Evolutionary conservation across 768 basidiomycete species (phyloP), one percentile per base, ranked within the genome.

Genomic region (Polyporus arcularius): DNA sequence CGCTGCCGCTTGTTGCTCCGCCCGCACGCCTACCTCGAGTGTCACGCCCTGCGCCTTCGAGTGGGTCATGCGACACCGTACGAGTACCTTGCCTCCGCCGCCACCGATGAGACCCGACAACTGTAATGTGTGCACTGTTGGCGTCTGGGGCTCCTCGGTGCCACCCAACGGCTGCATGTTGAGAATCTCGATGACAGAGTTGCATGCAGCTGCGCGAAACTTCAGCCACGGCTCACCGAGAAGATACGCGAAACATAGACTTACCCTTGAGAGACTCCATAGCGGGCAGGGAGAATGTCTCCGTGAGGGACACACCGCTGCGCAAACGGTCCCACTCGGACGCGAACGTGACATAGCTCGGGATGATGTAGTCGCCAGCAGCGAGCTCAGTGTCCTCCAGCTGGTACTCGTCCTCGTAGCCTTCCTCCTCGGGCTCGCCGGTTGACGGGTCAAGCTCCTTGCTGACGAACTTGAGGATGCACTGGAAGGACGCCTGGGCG

Each of bases 361-460:
- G 96, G 42, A 96, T 79, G 70, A 99, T 92, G 74, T 96, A 99
- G 78, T 98, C 96, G 2, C 89, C 91, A 11, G 93, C 96, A 60
- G 89, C 88, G 55, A 99, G 80, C 72, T 98, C 97, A 58, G 97
- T 85, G 62, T 98, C 97, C 74, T 99, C 97, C 45, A 98, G 79
- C 74, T 94, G 92, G 75, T 99, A 99, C 75, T 98, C 96, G 77
- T 98, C 97, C 71, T 95, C 92, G 74, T 98, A 99, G n/a, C 97
- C 97, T 55, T 97, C 96, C 65, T 92, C 94, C 75, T 99, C 97
- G 9, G 97, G 97, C 70, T 92, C 88, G 26, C 96, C 96, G 14
- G 92, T 96, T 47, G 90, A 83, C 12, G 97, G 97, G 74, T 99
- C 97, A 16, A 98, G 84, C 72, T 99, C 97, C 75, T 98, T 99